phyloP scores from a whole-genome alignment of 306 rosid genomes.

The Parietaria judaica region DNA sequence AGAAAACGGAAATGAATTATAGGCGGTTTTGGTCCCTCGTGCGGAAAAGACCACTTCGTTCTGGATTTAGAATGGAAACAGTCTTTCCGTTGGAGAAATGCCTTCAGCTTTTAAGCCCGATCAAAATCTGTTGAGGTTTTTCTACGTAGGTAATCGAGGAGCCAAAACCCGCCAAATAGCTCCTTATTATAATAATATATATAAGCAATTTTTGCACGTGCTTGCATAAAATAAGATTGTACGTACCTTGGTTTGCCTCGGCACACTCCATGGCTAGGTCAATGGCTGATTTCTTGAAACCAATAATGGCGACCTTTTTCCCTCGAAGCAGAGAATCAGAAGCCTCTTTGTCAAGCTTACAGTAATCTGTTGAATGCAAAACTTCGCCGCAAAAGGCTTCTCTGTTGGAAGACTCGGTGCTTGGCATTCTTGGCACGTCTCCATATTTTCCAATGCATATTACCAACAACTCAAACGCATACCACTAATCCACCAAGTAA shows the following conservation, averaged over 20 bases:
- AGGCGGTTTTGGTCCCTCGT: too few relatives aligned
- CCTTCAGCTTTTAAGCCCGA: too few relatives aligned
- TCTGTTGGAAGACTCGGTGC: conserved; percentile 15
- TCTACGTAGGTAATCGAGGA: too few relatives aligned
- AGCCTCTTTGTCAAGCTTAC: conserved; percentile 35
- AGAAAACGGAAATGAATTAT: too few relatives aligned
- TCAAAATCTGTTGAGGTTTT: too few relatives aligned
- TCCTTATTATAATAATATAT: too few relatives aligned
- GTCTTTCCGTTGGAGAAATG: too few relatives aligned
- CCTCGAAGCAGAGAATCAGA: conserved; percentile 31
- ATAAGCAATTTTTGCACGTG: too few relatives aligned
- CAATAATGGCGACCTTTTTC: conserved; percentile 44
- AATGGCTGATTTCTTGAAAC: conserved; percentile 50
- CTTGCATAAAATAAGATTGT: too few relatives aligned
- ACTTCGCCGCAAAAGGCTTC: conserved; percentile 44
- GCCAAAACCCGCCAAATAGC: too few relatives aligned
- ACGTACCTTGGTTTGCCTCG: conserved; percentile 43
- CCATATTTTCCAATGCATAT: conserved; percentile 56
- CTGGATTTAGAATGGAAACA: too few relatives aligned
- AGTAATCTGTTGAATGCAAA: conserved; percentile 43
- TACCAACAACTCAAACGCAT: conserved; percentile 46
- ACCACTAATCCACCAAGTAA: conserved; percentile 29
- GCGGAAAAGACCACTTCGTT: too few relatives aligned
- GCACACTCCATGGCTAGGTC: conserved; percentile 53
- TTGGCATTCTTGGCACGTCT: conserved; percentile 40